phyloP scores from a whole-genome alignment of 768 basidiomycete genomes.

The Russula sp. region DNA sequence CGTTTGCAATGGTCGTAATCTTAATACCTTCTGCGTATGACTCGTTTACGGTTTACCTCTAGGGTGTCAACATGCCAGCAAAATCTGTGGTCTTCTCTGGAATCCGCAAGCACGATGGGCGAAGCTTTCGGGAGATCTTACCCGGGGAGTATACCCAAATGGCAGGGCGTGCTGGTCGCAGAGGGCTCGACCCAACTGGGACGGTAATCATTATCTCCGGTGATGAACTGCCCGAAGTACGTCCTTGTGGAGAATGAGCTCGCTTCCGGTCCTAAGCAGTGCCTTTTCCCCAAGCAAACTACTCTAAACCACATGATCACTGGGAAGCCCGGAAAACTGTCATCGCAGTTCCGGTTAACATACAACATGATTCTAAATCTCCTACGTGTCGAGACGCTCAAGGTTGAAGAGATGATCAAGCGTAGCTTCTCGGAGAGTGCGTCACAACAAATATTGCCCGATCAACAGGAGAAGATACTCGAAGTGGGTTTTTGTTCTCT shows the following conservation, averaged over 20 bases:
- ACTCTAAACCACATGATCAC: constrained; percentile 87
- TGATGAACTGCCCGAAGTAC: constrained; percentile 83
- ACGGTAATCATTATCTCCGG: constrained; percentile 89
- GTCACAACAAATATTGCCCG: constrained; percentile 86
- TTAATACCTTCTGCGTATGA: constrained; percentile 17
- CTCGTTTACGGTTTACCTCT: constrained; percentile 1
- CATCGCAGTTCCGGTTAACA: constrained; percentile 94
- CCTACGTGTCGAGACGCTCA: constrained; percentile 90
- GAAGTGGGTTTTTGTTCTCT: constrained; percentile 52
- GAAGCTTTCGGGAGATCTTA: constrained; percentile 83
- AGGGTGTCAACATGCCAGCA: constrained; percentile 99
- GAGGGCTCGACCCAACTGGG: constrained; percentile 92
- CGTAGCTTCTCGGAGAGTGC: constrained; percentile 98
- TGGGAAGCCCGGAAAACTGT: constrained; percentile 87
- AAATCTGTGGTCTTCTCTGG: constrained; percentile 95
- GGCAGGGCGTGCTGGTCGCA: constrained; percentile 96
- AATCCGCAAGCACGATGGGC: constrained; percentile 93
- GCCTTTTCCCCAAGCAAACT: constrained; percentile 52
- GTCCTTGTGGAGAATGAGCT: constrained; percentile 23
- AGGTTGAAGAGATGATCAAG: constrained; percentile 99
- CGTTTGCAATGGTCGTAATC: constrained; percentile 82
- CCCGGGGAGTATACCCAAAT: constrained; percentile 98
- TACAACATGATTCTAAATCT: constrained; percentile 99
- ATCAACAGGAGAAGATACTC: constrained; percentile 83
- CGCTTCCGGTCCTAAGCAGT: neutral